Evolutionary conservation across 2,329 filamentous ascomycete genomes (phyloP), one percentile per base, ranked within the genome.

Genomic region (Cercospora nicotianae): DNA sequence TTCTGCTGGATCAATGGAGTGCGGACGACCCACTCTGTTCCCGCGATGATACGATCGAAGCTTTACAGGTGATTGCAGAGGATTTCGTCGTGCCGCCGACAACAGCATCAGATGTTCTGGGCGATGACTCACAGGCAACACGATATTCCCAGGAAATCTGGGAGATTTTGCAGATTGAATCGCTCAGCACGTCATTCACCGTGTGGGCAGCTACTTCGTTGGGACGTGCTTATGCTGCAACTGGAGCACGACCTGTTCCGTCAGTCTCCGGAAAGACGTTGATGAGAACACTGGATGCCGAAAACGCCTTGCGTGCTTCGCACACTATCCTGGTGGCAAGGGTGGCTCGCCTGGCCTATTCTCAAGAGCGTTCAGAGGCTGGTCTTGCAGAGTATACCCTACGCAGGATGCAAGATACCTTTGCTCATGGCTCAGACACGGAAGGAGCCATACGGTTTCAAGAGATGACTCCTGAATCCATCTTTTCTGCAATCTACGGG

Each of bases 161-260:
- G 74, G 67, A 74, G 45, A 63, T 73, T 3, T 16, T 73, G 9
- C 63, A 67, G 59, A 61, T 58, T 10, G 51, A 62, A 6, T n/a
- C 66, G 81, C 20, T 70, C 12, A 55, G 64, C 58, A 64, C 66
- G 2, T 28, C 18, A 7, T 76, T 77, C 65, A 82, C 93, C 0
- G 82, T 91, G 0, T 99, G 96, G 96, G 91, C 92, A 55, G 94
- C 92, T 3, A 87, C 90, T 70, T 90, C 94, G 2, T 83, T 98
- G 55, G 95, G 96, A 7, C 87, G 93, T 76, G 90, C 92, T 0
- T 98, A 94, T 79, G 89, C 90, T 45, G 87, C 66, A 70, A 78
- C 69, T 73, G 80, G 78, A 9, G 51, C 48, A 16, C 66, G 70
- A 31, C 72, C 75, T 39, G 33, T 36, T 10, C 23, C 3, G 13